Conservation (phyloP, 2,329 filamentous ascomycete species). For the Beauveria rudraprayagi region DNA sequence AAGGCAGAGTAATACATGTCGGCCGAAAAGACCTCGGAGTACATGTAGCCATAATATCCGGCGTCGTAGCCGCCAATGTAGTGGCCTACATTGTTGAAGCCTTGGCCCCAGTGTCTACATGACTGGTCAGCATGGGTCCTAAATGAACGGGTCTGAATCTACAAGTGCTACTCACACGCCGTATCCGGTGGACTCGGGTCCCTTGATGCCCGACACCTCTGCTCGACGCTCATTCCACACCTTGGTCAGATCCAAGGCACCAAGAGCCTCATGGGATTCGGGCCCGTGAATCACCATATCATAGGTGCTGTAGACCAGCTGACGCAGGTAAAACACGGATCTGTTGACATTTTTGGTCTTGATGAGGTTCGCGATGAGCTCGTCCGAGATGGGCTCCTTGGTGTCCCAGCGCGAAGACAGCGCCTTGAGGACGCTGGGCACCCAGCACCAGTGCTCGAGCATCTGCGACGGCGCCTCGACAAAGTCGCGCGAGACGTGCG, state of each 20-base stretch:
- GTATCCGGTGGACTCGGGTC: slow-evolving; percentile 58
- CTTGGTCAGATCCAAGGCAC: slow-evolving; percentile 55
- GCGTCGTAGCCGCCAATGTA: slow-evolving; percentile 79
- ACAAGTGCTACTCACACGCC: slow-evolving; percentile 34
- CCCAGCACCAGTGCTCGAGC: slow-evolving; percentile 35
- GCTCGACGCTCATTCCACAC: slow-evolving; percentile 66
- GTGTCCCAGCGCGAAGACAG: slow-evolving; percentile 39
- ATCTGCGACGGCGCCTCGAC: slow-evolving; percentile 32
- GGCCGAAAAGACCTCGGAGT: slow-evolving; percentile 70
- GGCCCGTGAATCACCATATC: slow-evolving; percentile 76
- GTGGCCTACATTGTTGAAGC: slow-evolving; percentile 74
- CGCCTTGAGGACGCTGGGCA: slow-evolving; percentile 21
- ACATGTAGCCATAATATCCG: slow-evolving; percentile 46
- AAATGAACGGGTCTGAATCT: too few species aligned
- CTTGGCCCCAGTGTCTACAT: slow-evolving; percentile 60
- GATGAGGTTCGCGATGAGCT: slow-evolving; percentile 39
- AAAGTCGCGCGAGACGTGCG: slow-evolving; percentile 26
- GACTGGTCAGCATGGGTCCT: neutral
- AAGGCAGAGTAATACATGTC: slow-evolving; percentile 84
- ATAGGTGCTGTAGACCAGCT: slow-evolving; percentile 33
- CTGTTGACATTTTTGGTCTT: slow-evolving; percentile 43
- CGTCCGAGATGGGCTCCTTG: slow-evolving; percentile 37
- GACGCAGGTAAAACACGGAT: slow-evolving; percentile 36
- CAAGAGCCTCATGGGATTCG: slow-evolving; percentile 54
- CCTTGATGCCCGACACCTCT: slow-evolving; percentile 65